These are phyloP conservation scores for Plasmodium gaboni DNA, from an alignment of 169 alveolate genomes.

Conservation along the genomic window DNA sequence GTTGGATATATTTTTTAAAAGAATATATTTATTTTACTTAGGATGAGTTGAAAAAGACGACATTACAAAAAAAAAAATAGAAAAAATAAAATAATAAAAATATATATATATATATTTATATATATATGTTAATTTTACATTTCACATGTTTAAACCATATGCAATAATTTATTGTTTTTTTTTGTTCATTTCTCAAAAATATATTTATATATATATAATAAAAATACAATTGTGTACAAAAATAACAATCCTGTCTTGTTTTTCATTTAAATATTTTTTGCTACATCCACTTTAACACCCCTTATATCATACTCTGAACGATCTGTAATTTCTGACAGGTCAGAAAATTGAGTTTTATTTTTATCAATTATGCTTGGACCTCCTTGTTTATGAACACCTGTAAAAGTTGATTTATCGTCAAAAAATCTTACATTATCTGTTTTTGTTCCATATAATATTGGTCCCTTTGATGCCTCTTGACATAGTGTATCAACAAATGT, in stretches of 20 bases:
- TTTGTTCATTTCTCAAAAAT: too few species aligned
- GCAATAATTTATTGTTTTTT: too few species aligned
- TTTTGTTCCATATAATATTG: slow-evolving; percentile 90
- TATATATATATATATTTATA: too few species aligned
- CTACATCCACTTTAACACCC: slow-evolving; percentile 80
- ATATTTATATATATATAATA: too few species aligned
- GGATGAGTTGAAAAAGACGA: too few species aligned
- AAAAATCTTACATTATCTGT: slow-evolving; percentile 90
- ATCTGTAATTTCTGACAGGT: slow-evolving; percentile 81
- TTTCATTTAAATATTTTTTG: slow-evolving; percentile 59
- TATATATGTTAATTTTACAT: too few species aligned
- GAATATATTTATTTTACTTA: too few species aligned
- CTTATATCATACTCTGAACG: slow-evolving; percentile 79
- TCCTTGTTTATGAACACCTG: slow-evolving; percentile 92
- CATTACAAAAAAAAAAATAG: too few species aligned
- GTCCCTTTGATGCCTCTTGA: slow-evolving; percentile 87
- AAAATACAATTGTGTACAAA: too few species aligned
- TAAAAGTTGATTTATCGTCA: slow-evolving; percentile 90
- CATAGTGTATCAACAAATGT: slow-evolving; percentile 62
- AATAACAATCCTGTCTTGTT: background rate
- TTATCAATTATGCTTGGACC: slow-evolving; percentile 92
- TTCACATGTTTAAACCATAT: too few species aligned
- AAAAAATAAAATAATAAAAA: too few species aligned
- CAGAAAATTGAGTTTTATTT: slow-evolving; percentile 79
- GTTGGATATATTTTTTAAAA: too few species aligned